Percentiles rank a stretch among this genome's conserved stretches.
Conservation (phyloP, 1,139 yeast genomes). For the Casaregolazyma suthepensis region DNA sequence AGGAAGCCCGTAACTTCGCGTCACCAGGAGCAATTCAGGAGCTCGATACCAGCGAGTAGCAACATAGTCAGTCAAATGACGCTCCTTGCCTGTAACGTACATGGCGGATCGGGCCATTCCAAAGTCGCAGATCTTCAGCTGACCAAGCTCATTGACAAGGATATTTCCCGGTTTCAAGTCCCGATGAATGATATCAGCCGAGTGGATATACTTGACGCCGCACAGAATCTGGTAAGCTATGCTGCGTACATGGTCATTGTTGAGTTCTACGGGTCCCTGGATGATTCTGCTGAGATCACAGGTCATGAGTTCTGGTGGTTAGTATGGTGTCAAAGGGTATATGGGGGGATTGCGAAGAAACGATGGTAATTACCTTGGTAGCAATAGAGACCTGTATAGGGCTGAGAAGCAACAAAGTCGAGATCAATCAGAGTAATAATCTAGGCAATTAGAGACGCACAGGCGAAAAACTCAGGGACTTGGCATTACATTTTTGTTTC, state of each 20-base stretch:
- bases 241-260: slow-evolving; percentile 76
- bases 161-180: slow-evolving; percentile 85
- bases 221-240: slow-evolving; percentile 73
- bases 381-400: slow-evolving; percentile 82
- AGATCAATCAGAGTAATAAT: slow-evolving; percentile 68
- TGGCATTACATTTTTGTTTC: slow-evolving; percentile 58
- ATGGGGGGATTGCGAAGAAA: not conserved
- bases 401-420: slow-evolving; percentile 56
- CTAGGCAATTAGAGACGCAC: slow-evolving; percentile 24
- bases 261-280: slow-evolving; percentile 59
- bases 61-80: slow-evolving; percentile 63
- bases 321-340: not conserved
- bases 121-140: slow-evolving; percentile 75
- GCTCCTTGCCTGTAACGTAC: slow-evolving; percentile 2
- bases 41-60: slow-evolving; percentile 97
- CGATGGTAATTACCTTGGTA: slow-evolving; percentile 38
- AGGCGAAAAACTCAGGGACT: not conserved
- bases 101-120: slow-evolving; percentile 65
- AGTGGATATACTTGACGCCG: slow-evolving; percentile 76
- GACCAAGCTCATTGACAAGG: slow-evolving; percentile 65
- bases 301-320: slow-evolving; percentile 57
- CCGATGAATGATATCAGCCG: slow-evolving; percentile 69
- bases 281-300: slow-evolving; percentile 74
- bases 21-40: slow-evolving; percentile 53
- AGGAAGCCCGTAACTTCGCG: slow-evolving; percentile 29